Evolutionary conservation across 176 grass and related monocot genomes (phyloP), one percentile per base, ranked within the genome.

Genomic region (Aegilops sharonensis): DNA sequence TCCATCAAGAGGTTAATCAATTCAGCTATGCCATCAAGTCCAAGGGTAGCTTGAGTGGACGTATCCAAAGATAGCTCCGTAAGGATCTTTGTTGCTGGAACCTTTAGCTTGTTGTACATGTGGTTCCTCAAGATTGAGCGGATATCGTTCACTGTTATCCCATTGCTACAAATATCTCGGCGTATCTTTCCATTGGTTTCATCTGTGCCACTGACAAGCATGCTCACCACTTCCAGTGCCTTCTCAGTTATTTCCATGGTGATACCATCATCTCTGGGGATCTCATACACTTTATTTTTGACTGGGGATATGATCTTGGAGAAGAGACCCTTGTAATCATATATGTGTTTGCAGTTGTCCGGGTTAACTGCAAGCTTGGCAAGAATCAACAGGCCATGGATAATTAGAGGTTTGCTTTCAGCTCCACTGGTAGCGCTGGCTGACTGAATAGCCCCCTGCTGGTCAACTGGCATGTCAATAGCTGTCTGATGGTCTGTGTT

Each of bases 21-120:
- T 10, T 18, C 21, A 64, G 10, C 12, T 7, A 79, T 3, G 35
- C 7, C 13, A 42, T 40, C 12, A 42, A 9, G 6, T 64, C 21
- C 59, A 64, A 17, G 1, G 20, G 6, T 64, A 27, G 34, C n/a
- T 25, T 8, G 12, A 37, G 21, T 64, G 18, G n/a, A 23, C 32
- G 8, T 15, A 62, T 35, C 77, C 56, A 78, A 15, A 79, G 11
- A n/a, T 39, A 64, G 35, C 59, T 79, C 61, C 42, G 36, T 43
- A 64, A 79, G n/a, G n/a, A 79, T 64, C 59, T 64, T 64, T 17
- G 23, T 64, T 20, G 78, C 78, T 42, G 78, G 78, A 79, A 64
- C n/a, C 59, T 79, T 79, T 43, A 79, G n/a, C n/a, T 64, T 64
- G 1, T 64, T 18, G 78, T 79, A 79, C 59, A 14, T 29, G 34